Conservation (phyloP, 305 asterid species). For the Andrographis paniculata region DNA sequence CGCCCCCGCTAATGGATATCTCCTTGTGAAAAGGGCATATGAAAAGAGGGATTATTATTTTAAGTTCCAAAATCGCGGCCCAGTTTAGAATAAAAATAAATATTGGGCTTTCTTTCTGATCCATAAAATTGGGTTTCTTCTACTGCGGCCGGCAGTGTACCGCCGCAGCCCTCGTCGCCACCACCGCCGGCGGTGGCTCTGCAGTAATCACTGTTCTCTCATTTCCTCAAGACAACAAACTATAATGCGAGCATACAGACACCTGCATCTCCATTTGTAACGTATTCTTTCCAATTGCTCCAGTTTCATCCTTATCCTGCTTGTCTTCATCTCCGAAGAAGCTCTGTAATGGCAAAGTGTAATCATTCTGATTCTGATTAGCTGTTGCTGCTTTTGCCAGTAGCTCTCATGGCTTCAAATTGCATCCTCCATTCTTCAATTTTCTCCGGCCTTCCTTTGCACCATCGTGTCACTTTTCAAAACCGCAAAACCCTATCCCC, state of each 20-base stretch:
- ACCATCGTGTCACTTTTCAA: conserved; percentile 19
- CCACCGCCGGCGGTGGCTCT: conserved; percentile 4
- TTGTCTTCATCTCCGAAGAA: not conserved
- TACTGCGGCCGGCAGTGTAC: not conserved
- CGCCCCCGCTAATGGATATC: too few species aligned
- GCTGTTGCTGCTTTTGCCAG: not conserved
- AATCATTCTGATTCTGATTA: not conserved
- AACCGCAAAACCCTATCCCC: conserved; percentile 29
- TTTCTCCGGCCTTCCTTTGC: conserved; percentile 24
- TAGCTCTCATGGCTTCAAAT: conserved; percentile 37
- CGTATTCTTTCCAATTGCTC: not conserved
- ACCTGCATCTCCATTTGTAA: not conserved
- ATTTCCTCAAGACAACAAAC: not conserved
- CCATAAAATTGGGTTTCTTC: not conserved
- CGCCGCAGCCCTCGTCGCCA: not conserved
- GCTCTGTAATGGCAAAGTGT: not conserved
- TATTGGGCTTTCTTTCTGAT: not conserved
- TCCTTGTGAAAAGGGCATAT: too few species aligned
- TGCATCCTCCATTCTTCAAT: conserved; percentile 36
- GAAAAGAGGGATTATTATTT: too few species aligned
- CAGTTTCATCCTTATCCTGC: not conserved
- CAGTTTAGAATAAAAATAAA: too few species aligned
- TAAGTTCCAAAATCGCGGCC: too few species aligned
- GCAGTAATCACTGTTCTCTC: too few species aligned
- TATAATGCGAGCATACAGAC: too few species aligned